Base-by-base conservation (phyloP, 139 green algal species). In the Pycnococcus provasolii region DNA sequence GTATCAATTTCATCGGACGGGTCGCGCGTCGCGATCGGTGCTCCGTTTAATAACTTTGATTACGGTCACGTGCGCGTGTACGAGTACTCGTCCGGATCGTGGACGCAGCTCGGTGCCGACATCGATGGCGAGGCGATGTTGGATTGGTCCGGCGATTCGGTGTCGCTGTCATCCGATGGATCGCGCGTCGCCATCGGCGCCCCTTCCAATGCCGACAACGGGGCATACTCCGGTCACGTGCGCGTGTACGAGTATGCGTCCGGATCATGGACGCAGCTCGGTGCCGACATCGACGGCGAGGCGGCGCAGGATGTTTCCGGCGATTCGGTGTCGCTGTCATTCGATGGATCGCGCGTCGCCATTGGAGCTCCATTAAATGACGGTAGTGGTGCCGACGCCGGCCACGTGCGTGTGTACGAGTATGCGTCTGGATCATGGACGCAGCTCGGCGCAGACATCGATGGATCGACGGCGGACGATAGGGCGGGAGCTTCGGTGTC, bases 1-100 rank as follows among this genome's bases (percentile, higher is more conserved):
- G 53, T 37, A 0, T 60, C 53, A 1, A 39, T 60, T 7, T 60
- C 53, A 0, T 39, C 6, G 6, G 53, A 60, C 53, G 53, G n/a
- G n/a, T n/a, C n/a, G n/a, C n/a, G n/a, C n/a, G n/a, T n/a, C n/a
- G n/a, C n/a, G 41, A 60, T 60, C 53, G 53, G 53, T 26, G 53
- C 53, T 37, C n/a, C n/a, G n/a, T n/a, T n/a, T n/a, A n/a, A n/a
- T n/a, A n/a, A n/a, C n/a, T n/a, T n/a, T n/a, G n/a, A n/a, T n/a
- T n/a, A n/a, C n/a, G 58, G 58, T 40, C 39, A 64, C 1, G 42
- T 64, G 58, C 58, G 58, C 39, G 58, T 64, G 58, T 64, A 64
- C 58, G 4, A 46, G 6, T 46, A 15, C 0, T 1, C 7, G 4
- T 37, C 13, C n/a, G 58, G 58, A 4, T 37, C 40, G 0, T 64